Conservation (phyloP, 805 yeast genomes). For the Saccharomycopsis microspora region DNA sequence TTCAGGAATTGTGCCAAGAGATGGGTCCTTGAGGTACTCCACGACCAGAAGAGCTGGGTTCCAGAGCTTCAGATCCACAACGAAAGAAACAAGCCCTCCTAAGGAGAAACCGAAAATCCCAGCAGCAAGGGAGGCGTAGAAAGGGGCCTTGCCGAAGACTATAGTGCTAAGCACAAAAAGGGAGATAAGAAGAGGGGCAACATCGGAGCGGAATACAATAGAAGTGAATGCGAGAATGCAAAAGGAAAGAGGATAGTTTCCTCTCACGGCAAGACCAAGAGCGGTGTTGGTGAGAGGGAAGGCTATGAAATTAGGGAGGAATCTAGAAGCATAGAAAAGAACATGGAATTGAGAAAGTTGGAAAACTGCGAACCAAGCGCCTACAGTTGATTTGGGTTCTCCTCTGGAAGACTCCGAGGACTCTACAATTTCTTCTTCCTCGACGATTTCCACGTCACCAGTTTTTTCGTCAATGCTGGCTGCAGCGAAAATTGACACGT, state of each 20-base stretch:
- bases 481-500: neutral
- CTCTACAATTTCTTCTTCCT: constrained; percentile 12
- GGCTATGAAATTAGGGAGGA: constrained; percentile 80
- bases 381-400: constrained; percentile 20
- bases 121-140: constrained; percentile 29
- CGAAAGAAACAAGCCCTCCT: constrained; percentile 38
- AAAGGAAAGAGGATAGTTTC: constrained; percentile 37
- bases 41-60: constrained; percentile 74
- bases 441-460: neutral
- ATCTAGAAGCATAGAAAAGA: constrained; percentile 68
- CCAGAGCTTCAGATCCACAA: constrained; percentile 77
- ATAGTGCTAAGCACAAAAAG: constrained; percentile 36
- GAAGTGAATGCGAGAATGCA: constrained; percentile 50
- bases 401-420: constrained; percentile 14
- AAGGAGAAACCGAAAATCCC: constrained; percentile 36
- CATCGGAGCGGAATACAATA: constrained; percentile 61
- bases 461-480: neutral
- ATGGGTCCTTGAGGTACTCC: constrained; percentile 18
- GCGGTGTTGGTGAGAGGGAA: constrained; percentile 60
- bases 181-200: constrained; percentile 42
- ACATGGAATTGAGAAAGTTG: constrained; percentile 67
- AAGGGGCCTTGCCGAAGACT: constrained; percentile 33
- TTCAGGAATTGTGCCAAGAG: constrained; percentile 54
- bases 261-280: constrained; percentile 37
- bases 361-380: constrained; percentile 50